Evolutionary conservation across 2,329 filamentous ascomycete genomes (phyloP).

Genomic region (Dactylellina drechsleri): DNA sequence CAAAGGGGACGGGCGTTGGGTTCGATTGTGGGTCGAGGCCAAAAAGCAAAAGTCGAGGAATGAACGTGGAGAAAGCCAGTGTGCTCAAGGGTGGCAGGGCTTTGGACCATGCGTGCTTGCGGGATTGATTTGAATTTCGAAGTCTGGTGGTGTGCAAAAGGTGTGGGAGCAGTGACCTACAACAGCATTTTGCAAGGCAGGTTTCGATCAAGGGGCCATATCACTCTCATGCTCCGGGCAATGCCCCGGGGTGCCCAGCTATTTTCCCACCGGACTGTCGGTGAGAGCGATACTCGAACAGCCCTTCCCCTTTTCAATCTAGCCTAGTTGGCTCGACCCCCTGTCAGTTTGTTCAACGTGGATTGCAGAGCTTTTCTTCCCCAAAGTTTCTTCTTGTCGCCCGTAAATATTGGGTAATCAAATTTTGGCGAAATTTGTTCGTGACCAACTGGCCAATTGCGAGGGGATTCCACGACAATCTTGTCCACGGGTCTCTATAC

Average conservation of each 20-base stretch:
- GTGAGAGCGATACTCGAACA: slow-evolving; percentile 48
- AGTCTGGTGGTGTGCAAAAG: slow-evolving; percentile 15
- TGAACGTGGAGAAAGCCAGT: slow-evolving; percentile 46
- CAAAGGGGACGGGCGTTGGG: slow-evolving; percentile 31
- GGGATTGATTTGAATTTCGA: slow-evolving; percentile 52
- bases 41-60: slow-evolving; percentile 44
- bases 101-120: slow-evolving; percentile 47
- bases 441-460: slow-evolving; percentile 43
- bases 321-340: slow-evolving; percentile 20
- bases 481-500: slow-evolving; percentile 24
- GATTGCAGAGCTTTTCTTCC: slow-evolving; percentile 26
- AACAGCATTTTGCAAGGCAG: slow-evolving; percentile 10
- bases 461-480: slow-evolving; percentile 31
- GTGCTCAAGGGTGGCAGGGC: slow-evolving; percentile 45
- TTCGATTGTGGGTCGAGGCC: slow-evolving; percentile 32
- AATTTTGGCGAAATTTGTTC: slow-evolving; percentile 51
- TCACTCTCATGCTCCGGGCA: slow-evolving; percentile 24
- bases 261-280: slow-evolving; percentile 29
- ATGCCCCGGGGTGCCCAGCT: slow-evolving; percentile 22
- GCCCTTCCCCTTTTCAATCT: slow-evolving; percentile 42
- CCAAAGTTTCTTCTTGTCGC: slow-evolving; percentile 18
- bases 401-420: slow-evolving; percentile 42
- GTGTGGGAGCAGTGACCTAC: slow-evolving; percentile 20
- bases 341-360: slow-evolving; percentile 41
- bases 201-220: slow-evolving; percentile 10